Evolutionary conservation across 202 grass and related monocot genomes (phyloP).

Genomic region (Digitaria exilis): DNA sequence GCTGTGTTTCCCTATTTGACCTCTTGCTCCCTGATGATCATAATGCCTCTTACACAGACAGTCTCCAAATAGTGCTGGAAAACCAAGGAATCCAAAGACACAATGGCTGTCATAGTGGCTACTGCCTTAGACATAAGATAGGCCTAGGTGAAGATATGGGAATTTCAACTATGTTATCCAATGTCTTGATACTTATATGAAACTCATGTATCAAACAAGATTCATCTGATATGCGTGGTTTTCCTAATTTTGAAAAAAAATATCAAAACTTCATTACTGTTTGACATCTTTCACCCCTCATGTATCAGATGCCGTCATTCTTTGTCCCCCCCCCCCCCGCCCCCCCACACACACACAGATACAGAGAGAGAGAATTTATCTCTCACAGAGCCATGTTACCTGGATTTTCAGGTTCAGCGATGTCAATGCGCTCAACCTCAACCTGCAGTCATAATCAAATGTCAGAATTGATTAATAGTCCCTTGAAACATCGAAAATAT

Average conservation of each 20-base stretch:
- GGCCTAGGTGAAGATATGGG: background rate
- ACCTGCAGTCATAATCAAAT: constrained; percentile 54
- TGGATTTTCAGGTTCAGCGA: constrained; percentile 76
- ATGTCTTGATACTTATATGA: background rate
- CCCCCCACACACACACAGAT: background rate
- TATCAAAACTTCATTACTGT: background rate
- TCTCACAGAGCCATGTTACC: constrained; percentile 40
- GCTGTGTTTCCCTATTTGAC: background rate
- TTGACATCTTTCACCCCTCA: background rate
- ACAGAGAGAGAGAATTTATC: background rate
- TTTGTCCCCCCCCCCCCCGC: background rate
- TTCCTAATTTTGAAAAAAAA: background rate
- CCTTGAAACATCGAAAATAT: constrained; percentile 18
- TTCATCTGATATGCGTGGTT: background rate
- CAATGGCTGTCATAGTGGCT: background rate
- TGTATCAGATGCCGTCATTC: no score
- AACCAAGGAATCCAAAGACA: background rate
- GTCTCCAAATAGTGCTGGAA: background rate
- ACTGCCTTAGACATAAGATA: background rate
- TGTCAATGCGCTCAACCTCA: constrained; percentile 92
- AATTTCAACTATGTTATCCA: background rate
- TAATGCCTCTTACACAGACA: background rate
- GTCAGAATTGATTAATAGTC: constrained; percentile 23
- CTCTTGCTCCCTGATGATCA: background rate
- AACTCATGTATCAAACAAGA: background rate